Conservation (phyloP, 768 basidiomycete species). For the Coprinopsis strossmayeri region DNA sequence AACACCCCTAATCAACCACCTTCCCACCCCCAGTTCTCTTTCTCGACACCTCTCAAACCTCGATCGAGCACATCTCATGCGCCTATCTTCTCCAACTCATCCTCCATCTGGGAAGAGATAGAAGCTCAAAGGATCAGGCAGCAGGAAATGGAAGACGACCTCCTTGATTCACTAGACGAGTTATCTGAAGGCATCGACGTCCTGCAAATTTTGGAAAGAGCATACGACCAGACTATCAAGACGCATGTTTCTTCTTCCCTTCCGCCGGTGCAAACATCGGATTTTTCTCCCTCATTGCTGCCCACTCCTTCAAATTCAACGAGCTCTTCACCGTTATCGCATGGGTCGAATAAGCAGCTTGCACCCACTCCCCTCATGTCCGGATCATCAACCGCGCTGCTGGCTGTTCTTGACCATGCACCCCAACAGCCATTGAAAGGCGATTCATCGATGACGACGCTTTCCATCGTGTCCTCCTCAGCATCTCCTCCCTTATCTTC, state of each 20-base stretch:
- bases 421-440: constrained; percentile 10
- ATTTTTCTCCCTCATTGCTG: no score
- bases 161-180: constrained; percentile 45
- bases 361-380: constrained; percentile 36
- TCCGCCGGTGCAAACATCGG: constrained; percentile 8
- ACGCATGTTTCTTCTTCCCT: constrained; percentile 43
- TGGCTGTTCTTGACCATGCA: constrained; percentile 53
- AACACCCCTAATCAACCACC: constrained; percentile 12
- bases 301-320: constrained; percentile 6
- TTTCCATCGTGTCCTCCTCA: constrained; percentile 3
- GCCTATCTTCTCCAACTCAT: constrained; percentile 11
- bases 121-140: constrained; percentile 5
- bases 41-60: constrained; percentile 21
- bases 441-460: neutral
- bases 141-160: constrained; percentile 18
- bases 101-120: constrained; percentile 10
- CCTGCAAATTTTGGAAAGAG: constrained; percentile 60
- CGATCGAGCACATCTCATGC: constrained; percentile 4
- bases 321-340: constrained; percentile 6
- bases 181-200: constrained; percentile 67
- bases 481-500: neutral
- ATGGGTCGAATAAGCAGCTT: constrained; percentile 3
- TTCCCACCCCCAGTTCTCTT: constrained; percentile 17
- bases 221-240: constrained; percentile 59
- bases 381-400: constrained; percentile 64